phyloP scores from a whole-genome alignment of 805 yeast species.

The Kregervanrija pseudodelftensis region DNA sequence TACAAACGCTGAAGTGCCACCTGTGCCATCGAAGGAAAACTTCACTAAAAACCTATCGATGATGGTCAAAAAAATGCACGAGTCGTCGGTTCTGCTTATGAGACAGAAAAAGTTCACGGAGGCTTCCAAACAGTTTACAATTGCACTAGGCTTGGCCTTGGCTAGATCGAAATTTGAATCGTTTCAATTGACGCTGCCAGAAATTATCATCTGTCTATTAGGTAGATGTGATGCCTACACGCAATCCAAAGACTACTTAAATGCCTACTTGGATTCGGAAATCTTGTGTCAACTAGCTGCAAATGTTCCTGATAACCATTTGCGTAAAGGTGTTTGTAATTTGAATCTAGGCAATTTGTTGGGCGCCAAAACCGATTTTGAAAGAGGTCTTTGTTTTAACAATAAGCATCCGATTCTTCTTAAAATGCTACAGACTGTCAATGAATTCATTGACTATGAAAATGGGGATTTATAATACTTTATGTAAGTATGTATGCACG shows the following conservation, averaged over 20 bases:
- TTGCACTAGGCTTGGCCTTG: slow-evolving; percentile 61
- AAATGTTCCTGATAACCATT: slow-evolving; percentile 59
- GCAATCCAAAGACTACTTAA: slow-evolving; percentile 44
- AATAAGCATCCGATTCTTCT: slow-evolving; percentile 44
- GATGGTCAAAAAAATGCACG: slow-evolving; percentile 59
- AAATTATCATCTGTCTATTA: slow-evolving; percentile 56
- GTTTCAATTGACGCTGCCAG: slow-evolving; percentile 66
- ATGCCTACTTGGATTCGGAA: slow-evolving; percentile 66
- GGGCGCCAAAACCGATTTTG: slow-evolving; percentile 59
- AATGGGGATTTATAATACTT: slow-evolving; percentile 41
- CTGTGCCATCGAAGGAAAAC: slow-evolving; percentile 45
- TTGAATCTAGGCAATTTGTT: slow-evolving; percentile 54
- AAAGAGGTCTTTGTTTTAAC: slow-evolving; percentile 64
- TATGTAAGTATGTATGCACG: too few relatives aligned
- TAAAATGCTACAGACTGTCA: slow-evolving; percentile 40
- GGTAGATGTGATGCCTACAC: slow-evolving; percentile 66
- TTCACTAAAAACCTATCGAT: slow-evolving; percentile 49
- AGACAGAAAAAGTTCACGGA: slow-evolving; percentile 48
- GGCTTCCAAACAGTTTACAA: slow-evolving; percentile 53
- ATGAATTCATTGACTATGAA: slow-evolving; percentile 44
- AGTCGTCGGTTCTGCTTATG: slow-evolving; percentile 53
- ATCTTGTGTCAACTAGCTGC: slow-evolving; percentile 53
- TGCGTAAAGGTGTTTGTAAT: slow-evolving; percentile 62
- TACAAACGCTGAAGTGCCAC: slow-evolving; percentile 43
- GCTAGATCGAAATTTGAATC: slow-evolving; percentile 70